phyloP scores from a whole-genome alignment of 768 basidiomycete genomes.

The Termitomyces sp. region DNA sequence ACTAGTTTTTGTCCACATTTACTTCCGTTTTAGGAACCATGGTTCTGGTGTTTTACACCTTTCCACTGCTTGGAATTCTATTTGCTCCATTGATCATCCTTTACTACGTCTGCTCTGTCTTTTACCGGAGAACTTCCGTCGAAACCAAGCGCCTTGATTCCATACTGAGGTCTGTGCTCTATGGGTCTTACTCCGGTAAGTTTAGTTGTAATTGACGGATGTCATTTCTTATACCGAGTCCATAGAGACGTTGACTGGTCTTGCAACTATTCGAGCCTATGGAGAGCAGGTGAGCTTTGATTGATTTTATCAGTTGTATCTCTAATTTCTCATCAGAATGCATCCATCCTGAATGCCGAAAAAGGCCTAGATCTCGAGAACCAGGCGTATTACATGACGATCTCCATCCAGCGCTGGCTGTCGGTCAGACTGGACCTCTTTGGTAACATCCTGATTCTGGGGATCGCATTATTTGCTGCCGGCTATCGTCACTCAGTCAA shows the following conservation, averaged over 20 bases:
- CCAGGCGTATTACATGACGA: constrained; percentile 60
- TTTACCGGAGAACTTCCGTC: constrained; percentile 59
- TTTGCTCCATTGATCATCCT: constrained; percentile 51
- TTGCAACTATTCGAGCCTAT: constrained; percentile 63
- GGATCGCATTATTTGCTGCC: constrained; percentile 67
- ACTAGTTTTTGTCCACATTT: constrained; percentile 40
- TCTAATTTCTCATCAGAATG: constrained; percentile 25
- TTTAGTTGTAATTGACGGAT: background rate
- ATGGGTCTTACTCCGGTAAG: constrained; percentile 54
- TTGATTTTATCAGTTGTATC: background rate
- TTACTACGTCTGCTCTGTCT: constrained; percentile 51
- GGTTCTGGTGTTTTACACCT: constrained; percentile 62
- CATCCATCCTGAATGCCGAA: constrained; percentile 49
- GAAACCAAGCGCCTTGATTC: constrained; percentile 67
- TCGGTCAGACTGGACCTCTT: constrained; percentile 62
- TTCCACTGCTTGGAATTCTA: constrained; percentile 63
- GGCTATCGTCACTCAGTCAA: constrained; percentile 52
- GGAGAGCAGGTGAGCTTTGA: constrained; percentile 39
- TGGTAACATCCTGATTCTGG: constrained; percentile 63
- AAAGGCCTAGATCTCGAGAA: constrained; percentile 56
- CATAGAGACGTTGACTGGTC: constrained; percentile 58
- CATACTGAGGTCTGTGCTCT: constrained; percentile 53
- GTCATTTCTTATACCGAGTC: background rate
- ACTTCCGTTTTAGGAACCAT: constrained; percentile 49
- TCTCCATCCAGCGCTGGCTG: constrained; percentile 66